Evolutionary conservation across 352 stramenopile genomes (phyloP).

Genomic region (Phytopythium helicoides): DNA sequence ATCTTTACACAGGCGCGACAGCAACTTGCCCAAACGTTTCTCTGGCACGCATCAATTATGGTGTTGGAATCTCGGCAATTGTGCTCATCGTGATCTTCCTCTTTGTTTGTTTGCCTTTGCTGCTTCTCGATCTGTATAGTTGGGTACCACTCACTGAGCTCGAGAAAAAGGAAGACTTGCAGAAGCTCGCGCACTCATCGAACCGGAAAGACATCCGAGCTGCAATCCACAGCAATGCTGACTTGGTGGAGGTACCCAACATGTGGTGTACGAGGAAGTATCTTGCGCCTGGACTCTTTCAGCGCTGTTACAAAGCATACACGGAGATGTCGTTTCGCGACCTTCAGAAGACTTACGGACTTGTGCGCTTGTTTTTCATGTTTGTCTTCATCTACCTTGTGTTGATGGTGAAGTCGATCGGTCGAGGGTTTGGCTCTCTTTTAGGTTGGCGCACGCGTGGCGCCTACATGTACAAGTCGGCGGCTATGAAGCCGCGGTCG

Average conservation of each 20-base stretch:
- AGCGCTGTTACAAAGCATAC: slow-evolving; percentile 43
- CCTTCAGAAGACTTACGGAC: slow-evolving; percentile 40
- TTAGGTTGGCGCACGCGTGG: slow-evolving; percentile 32
- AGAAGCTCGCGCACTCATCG: slow-evolving; percentile 25
- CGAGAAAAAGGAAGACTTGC: slow-evolving; percentile 21
- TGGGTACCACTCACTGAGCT: slow-evolving; percentile 53
- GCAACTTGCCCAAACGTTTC: slow-evolving; percentile 12
- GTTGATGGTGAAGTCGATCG: slow-evolving; percentile 51
- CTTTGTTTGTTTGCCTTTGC: slow-evolving; percentile 48
- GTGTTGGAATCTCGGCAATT: slow-evolving; percentile 31
- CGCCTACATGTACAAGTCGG: slow-evolving; percentile 47
- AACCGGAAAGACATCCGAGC: slow-evolving; percentile 35
- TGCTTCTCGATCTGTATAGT: slow-evolving; percentile 57
- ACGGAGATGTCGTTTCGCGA: slow-evolving; percentile 21
- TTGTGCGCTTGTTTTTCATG: slow-evolving; percentile 32
- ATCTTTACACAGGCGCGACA: slow-evolving; percentile 14
- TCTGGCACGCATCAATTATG: slow-evolving; percentile 32
- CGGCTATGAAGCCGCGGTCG: slow-evolving; percentile 16
- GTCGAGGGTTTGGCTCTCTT: slow-evolving; percentile 30
- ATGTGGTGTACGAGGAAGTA: slow-evolving; percentile 4
- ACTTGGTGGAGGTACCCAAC: slow-evolving; percentile 24
- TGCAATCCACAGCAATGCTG: slow-evolving; percentile 57
- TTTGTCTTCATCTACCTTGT: slow-evolving; percentile 52
- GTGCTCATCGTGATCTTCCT: slow-evolving; percentile 45
- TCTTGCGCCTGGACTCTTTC: slow-evolving; percentile 8